A percentile compares a stretch with the other conserved stretches of the same genome.
These are phyloP conservation scores for Auriscalpium orientale DNA, from an alignment of 768 basidiomycete species.

Conservation along the genomic window DNA sequence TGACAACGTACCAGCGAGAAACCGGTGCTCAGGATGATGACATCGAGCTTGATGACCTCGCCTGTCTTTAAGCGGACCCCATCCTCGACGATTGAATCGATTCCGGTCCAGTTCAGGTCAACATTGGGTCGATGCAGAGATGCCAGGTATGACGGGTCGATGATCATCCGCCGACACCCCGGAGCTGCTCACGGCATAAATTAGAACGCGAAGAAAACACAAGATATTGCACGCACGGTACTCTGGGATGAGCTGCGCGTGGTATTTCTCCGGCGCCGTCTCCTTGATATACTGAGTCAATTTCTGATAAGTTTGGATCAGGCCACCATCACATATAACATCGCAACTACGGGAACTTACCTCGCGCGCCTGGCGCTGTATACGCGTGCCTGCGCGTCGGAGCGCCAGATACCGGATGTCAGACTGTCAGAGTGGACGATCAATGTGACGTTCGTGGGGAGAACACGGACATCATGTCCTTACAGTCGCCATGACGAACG, in stretches of 20 bases:
- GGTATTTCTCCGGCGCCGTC: conserved; percentile 31
- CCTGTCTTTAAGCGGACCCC: conserved; percentile 45
- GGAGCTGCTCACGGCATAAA: conserved; percentile 28
- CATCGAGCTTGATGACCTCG: conserved; percentile 43
- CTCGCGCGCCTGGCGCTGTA: not conserved
- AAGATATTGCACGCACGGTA: conserved; percentile 35
- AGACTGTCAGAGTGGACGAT: not conserved
- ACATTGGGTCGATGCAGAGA: conserved; percentile 48
- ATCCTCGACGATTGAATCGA: conserved; percentile 40
- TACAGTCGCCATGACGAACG: conserved; percentile 41
- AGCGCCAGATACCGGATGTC: not conserved
- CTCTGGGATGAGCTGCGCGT: conserved; percentile 35
- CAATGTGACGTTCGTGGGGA: not conserved
- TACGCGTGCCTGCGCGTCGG: not conserved
- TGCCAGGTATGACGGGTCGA: conserved; percentile 53
- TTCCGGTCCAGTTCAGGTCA: conserved; percentile 37
- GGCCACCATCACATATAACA: not conserved
- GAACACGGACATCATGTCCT: conserved; percentile 4
- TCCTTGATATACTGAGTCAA: conserved; percentile 38
- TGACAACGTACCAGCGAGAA: conserved; percentile 36
- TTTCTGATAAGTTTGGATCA: conserved; percentile 23
- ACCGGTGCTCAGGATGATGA: conserved; percentile 50
- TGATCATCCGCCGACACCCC: conserved; percentile 58
- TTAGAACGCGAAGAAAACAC: not conserved
- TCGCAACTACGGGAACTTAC: not conserved